Evolutionary conservation across 371 early-diverging fungal species (phyloP).

Genomic region (Apophysomyces elegans): DNA sequence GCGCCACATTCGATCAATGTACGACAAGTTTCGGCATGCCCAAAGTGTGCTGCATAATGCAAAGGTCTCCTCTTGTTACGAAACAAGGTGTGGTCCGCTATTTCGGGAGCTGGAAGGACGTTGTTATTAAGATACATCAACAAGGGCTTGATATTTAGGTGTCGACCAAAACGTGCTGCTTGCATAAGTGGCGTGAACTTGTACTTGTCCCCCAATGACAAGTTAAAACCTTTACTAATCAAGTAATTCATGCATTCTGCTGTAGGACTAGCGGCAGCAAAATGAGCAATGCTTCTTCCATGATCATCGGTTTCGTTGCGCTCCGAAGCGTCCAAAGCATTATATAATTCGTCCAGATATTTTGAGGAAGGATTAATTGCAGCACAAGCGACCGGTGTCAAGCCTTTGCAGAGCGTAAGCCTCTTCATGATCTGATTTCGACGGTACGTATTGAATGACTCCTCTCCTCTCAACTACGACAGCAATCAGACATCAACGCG

Average conservation of each 20-base stretch:
- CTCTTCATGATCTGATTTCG: constrained; percentile 56
- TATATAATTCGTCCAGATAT: constrained; percentile 47
- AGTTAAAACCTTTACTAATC: constrained; percentile 37
- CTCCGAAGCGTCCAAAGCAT: constrained; percentile 45
- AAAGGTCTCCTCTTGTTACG: constrained; percentile 51
- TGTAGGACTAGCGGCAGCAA: constrained; percentile 61
- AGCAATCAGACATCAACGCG: neutral
- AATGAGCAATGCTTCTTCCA: constrained; percentile 59
- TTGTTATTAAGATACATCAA: constrained; percentile 34
- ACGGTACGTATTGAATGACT: constrained; percentile 40
- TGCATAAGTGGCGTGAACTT: constrained; percentile 57
- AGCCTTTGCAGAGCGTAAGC: constrained; percentile 28
- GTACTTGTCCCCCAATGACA: constrained; percentile 40
- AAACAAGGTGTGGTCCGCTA: constrained; percentile 47
- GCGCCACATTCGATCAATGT: constrained; percentile 53
- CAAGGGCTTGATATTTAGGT: constrained; percentile 40
- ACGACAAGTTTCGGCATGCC: constrained; percentile 50
- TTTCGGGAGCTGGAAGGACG: constrained; percentile 23
- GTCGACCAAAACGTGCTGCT: constrained; percentile 59
- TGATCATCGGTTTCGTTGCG: constrained; percentile 41
- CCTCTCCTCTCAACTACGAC: constrained; percentile 20
- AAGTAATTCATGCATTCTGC: constrained; percentile 54
- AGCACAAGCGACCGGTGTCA: constrained; percentile 55
- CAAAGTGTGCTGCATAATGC: constrained; percentile 63
- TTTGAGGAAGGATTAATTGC: constrained; percentile 49